Base-by-base conservation (phyloP, 139 green algal genomes). In the Coelastrella sp. region DNA sequence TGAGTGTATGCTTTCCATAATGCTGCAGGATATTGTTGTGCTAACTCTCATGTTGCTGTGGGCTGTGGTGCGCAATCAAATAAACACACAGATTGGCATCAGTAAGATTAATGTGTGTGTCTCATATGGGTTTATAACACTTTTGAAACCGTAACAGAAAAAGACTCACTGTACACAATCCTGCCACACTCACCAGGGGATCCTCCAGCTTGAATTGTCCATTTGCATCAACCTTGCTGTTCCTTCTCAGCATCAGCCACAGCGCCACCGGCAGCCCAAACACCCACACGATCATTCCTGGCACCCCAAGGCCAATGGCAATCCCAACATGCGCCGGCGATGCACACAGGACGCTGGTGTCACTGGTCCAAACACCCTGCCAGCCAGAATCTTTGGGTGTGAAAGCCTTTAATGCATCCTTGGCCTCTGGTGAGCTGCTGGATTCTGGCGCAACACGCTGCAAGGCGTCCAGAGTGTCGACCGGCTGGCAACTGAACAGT, bases 251-350 rank as follows among this genome's bases (percentile, higher is more conserved):
- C 49, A 59, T 25, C 19, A 89, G 20, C 70, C 70, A 78, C 49
- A 89, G 70, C 7, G n/a, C 70, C 7, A 89, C 4, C 10, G 84
- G 84, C n/a, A 89, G n/a, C 49, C 84, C 84, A 68, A 89, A 70
- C n/a, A 72, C 56, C 22, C n/a, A 89, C 22, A 66, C 27, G n/a
- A 89, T 68, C 57, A 89, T 22, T 0, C 84, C 84, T 15, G 84
- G 84, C 4, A 89, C 27, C 1, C 84, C 84, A 6, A 74, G 56
- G 0, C 22, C 70, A 58, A 82, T 25, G 4, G 75, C 84, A 74
- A 89, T 22, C 14, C 22, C 70, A 19, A 70, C 7, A 22, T 89
- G 84, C 10, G 8, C 35, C 7, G 24, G 1, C 20, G 25, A 65
- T 8, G 25, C 82, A 60, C 84, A 88, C 49, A 27, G 6, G 8